Evolutionary conservation across 306 rosid species (phyloP).

Genomic region (Echinosophora koreensis): DNA sequence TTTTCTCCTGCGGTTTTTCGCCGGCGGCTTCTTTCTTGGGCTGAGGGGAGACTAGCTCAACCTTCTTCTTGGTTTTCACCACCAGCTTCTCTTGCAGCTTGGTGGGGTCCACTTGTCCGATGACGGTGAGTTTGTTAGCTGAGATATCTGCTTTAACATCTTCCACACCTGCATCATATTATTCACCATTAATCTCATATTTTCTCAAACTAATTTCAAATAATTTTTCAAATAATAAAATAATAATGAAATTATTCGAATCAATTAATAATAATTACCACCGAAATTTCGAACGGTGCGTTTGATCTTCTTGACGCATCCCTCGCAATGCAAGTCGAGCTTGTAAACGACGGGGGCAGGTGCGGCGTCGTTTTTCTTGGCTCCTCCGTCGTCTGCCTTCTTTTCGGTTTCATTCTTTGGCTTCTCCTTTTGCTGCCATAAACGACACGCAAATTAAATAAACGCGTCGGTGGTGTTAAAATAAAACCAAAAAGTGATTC

Average conservation of each 20-base stretch:
- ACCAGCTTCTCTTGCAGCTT: slow-evolving; percentile 63
- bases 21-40: slow-evolving; percentile 72
- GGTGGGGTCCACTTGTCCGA: slow-evolving; percentile 66
- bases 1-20: slow-evolving; percentile 63
- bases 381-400: slow-evolving; percentile 59
- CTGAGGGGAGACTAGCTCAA: slow-evolving; percentile 72
- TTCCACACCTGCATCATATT: slow-evolving; percentile 65
- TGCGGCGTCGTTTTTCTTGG: slow-evolving; percentile 67
- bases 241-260: not conserved
- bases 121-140: slow-evolving; percentile 72
- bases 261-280: slow-evolving; percentile 49
- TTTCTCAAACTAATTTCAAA: not conserved
- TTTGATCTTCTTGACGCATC: slow-evolving; percentile 79
- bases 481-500: not conserved
- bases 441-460: slow-evolving; percentile 31
- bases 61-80: slow-evolving; percentile 74
- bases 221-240: too few relatives aligned
- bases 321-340: slow-evolving; percentile 88
- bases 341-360: slow-evolving; percentile 62
- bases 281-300: slow-evolving; percentile 59
- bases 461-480: slow-evolving; percentile 15
- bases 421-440: slow-evolving; percentile 65
- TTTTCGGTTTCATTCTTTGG: slow-evolving; percentile 64
- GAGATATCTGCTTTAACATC: slow-evolving; percentile 63
- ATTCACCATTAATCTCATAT: not conserved